These are phyloP conservation scores for Sphaerobolus stellatus DNA, from an alignment of 1,284 basidiomycete species.

Conservation along the genomic window DNA sequence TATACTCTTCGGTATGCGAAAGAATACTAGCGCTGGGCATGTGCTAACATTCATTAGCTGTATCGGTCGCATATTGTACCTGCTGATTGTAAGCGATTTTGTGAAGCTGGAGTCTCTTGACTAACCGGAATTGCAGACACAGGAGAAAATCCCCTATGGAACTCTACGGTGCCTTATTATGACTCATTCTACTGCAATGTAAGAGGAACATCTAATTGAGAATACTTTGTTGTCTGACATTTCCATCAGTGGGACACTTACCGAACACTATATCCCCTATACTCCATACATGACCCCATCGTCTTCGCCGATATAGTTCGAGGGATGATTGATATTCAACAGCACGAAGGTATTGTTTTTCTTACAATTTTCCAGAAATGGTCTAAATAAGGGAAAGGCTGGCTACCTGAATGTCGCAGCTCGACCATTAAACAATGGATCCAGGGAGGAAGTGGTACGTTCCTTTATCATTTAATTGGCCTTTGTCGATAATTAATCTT, in stretches of 20 bases:
- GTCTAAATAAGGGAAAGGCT: slow-evolving; percentile 40
- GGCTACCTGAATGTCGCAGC: slow-evolving; percentile 63
- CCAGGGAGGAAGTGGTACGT: not conserved
- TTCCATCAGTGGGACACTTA: slow-evolving; percentile 60
- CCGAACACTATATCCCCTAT: slow-evolving; percentile 56
- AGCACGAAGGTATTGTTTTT: slow-evolving; percentile 51
- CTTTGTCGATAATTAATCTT: not conserved
- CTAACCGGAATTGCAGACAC: slow-evolving; percentile 38
- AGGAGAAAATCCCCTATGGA: slow-evolving; percentile 68
- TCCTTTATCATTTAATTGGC: not conserved
- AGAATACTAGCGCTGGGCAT: not conserved
- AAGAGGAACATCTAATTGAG: slow-evolving; percentile 18
- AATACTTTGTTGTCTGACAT: not conserved
- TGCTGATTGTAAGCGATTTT: not conserved
- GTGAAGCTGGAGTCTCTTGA: not conserved
- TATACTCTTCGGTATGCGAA: slow-evolving; percentile 53
- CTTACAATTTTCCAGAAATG: not conserved
- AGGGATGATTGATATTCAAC: slow-evolving; percentile 65
- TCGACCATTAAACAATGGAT: slow-evolving; percentile 46
- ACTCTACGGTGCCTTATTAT: slow-evolving; percentile 62
- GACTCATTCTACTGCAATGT: slow-evolving; percentile 71
- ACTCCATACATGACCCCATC: slow-evolving; percentile 60
- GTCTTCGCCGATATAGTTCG: slow-evolving; percentile 57
- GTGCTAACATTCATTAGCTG: not conserved
- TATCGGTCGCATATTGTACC: not conserved